phyloP scores from a whole-genome alignment of 768 basidiomycete species.

The Auriscalpium microsporum region DNA sequence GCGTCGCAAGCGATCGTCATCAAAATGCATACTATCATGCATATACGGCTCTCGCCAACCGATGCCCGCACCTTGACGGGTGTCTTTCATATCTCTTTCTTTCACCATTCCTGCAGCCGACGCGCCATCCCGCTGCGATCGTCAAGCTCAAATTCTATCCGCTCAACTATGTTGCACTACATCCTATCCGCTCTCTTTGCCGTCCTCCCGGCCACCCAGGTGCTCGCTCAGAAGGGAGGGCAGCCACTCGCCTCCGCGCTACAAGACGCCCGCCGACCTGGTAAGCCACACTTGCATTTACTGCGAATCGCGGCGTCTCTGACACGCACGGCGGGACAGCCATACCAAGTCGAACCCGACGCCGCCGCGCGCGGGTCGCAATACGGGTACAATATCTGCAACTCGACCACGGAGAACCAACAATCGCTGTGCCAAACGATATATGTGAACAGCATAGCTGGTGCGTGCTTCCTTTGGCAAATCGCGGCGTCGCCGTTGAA shows the following conservation, averaged over 20 bases:
- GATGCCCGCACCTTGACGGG: too few relatives aligned
- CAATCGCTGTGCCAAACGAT: slow-evolving; percentile 63
- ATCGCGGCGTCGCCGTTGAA: too few relatives aligned
- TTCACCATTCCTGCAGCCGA: too few relatives aligned
- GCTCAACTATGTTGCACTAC: slow-evolving; percentile 23
- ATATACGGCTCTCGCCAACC: too few relatives aligned
- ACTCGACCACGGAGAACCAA: slow-evolving; percentile 54
- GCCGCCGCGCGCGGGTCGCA: slow-evolving; percentile 45
- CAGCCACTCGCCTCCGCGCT: slow-evolving; percentile 22
- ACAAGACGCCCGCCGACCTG: slow-evolving; percentile 19
- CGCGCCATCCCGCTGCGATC: too few relatives aligned
- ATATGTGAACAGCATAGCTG: slow-evolving; percentile 50
- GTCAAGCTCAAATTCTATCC: too few relatives aligned
- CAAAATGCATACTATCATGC: too few relatives aligned
- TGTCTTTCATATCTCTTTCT: too few relatives aligned
- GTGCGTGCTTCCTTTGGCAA: slow-evolving; percentile 17
- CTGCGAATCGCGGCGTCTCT: too few relatives aligned
- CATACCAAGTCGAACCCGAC: slow-evolving; percentile 41
- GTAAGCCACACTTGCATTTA: too few relatives aligned
- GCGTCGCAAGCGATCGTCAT: too few relatives aligned
- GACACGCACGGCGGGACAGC: slow-evolving; percentile 24
- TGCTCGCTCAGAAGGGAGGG: slow-evolving; percentile 16
- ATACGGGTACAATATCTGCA: slow-evolving; percentile 59
- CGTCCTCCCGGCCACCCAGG: slow-evolving; percentile 19
- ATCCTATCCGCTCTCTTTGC: slow-evolving; percentile 28